These are phyloP conservation scores for Cylindrodendrum hubeiense DNA, from an alignment of 2,329 filamentous ascomycete species.

Conservation along the genomic window DNA sequence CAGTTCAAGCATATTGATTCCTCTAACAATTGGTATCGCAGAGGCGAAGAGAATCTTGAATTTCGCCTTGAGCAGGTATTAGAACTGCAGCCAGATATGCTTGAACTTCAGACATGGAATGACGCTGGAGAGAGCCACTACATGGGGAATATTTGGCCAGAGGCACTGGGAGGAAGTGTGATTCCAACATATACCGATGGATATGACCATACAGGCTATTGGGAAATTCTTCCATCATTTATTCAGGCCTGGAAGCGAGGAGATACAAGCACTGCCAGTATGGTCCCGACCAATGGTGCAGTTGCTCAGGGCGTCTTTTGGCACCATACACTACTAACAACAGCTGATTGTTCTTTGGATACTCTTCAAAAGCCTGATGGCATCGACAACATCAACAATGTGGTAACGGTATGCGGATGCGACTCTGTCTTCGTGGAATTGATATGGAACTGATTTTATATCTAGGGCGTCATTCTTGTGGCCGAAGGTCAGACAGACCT, in stretches of 20 bases:
- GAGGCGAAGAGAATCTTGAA: slow-evolving; percentile 21
- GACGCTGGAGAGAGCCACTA: slow-evolving; percentile 39
- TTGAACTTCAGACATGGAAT: slow-evolving; percentile 32
- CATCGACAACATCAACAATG: slow-evolving; percentile 3
- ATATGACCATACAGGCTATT: slow-evolving; percentile 17
- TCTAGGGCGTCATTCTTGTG: slow-evolving; percentile 8
- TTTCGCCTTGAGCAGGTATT: slow-evolving; percentile 18
- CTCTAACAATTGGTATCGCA: slow-evolving; percentile 18
- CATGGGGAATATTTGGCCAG: slow-evolving; percentile 31
- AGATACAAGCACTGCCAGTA: not conserved
- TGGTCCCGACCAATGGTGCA: slow-evolving; percentile 3
- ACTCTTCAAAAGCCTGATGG: slow-evolving; percentile 11
- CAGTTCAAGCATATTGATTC: slow-evolving; percentile 24
- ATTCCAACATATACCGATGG: slow-evolving; percentile 14
- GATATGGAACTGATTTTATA: not conserved
- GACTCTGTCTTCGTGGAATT: not conserved
- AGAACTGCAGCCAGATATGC: slow-evolving; percentile 16
- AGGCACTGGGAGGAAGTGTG: slow-evolving; percentile 5
- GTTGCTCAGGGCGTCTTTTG: slow-evolving; percentile 15
- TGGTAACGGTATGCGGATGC: not conserved
- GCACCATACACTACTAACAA: slow-evolving; percentile 17
- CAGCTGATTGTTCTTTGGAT: slow-evolving; percentile 9
- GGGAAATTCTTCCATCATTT: slow-evolving; percentile 15
- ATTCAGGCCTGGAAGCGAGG: slow-evolving; percentile 19
- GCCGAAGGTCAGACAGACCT: slow-evolving; percentile 8